Evolutionary conservation across 352 stramenopile species (phyloP).

Genomic region (Globisporangium spinosum): DNA sequence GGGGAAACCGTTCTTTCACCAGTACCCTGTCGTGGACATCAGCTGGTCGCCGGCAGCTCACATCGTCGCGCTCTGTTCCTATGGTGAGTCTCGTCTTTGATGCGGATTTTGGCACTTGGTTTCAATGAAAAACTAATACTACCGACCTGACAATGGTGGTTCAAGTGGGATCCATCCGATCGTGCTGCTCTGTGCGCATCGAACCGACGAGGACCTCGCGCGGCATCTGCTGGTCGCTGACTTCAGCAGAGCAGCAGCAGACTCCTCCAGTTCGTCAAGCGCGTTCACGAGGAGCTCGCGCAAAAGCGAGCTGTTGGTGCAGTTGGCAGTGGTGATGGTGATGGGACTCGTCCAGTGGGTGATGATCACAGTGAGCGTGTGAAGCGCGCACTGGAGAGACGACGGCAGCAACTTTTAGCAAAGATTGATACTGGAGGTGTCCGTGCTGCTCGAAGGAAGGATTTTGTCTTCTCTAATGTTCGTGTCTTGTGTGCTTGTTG

Average conservation of each 20-base stretch:
- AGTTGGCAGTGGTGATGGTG: constrained; percentile 12
- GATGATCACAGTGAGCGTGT: constrained; percentile 32
- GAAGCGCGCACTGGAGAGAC: constrained; percentile 42
- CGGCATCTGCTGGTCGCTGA: constrained; percentile 11
- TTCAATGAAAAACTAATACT: background rate
- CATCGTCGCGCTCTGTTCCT: constrained; percentile 59
- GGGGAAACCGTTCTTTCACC: constrained; percentile 54
- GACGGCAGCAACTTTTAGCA: constrained; percentile 38
- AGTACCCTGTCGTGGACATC: constrained; percentile 46
- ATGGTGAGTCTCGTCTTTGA: constrained; percentile 26
- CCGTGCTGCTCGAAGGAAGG: background rate
- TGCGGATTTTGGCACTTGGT: background rate
- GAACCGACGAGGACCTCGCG: constrained; percentile 36
- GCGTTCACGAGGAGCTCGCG: constrained; percentile 1
- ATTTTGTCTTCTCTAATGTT: background rate
- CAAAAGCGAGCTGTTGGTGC: background rate
- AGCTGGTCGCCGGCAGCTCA: constrained; percentile 59
- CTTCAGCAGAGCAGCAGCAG: background rate
- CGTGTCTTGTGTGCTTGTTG: background rate
- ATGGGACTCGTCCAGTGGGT: constrained; percentile 1
- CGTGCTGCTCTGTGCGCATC: constrained; percentile 52
- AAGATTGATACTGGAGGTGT: constrained; percentile 25
- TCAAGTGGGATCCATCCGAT: constrained; percentile 54
- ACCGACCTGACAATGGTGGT: background rate
- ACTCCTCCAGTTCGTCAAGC: background rate